Conservation (phyloP, 2,329 filamentous ascomycete species). For the Neofusicoccum umdonicola region DNA sequence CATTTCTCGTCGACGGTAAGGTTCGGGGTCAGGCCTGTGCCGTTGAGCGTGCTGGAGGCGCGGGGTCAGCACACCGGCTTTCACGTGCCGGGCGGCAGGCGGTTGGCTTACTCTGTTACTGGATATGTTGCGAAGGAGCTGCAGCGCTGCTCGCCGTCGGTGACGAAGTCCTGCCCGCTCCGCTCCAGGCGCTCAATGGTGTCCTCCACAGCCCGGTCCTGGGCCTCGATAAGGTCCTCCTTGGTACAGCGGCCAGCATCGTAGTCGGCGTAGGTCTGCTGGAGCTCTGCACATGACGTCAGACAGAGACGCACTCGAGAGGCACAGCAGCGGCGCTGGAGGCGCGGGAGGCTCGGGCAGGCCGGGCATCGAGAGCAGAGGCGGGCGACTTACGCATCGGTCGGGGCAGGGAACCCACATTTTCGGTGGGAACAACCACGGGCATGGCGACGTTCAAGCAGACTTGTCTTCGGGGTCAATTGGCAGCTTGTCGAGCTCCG, state of each 20-base stretch:
- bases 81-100: not conserved
- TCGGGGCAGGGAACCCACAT: slow-evolving; percentile 17
- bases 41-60: slow-evolving; percentile 12
- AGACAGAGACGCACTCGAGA: not conserved
- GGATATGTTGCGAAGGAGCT: slow-evolving; percentile 15
- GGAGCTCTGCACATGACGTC: slow-evolving; percentile 13
- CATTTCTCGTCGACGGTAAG: slow-evolving; percentile 14
- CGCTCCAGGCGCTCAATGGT: slow-evolving; percentile 15
- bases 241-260: slow-evolving; percentile 10
- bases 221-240: not conserved
- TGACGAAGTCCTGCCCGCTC: slow-evolving; percentile 7
- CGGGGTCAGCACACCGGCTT: not conserved
- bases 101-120: slow-evolving; percentile 12
- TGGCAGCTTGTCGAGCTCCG: not conserved
- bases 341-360: not conserved
- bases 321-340: not conserved
- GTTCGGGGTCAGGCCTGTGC: slow-evolving; percentile 6
- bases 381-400: slow-evolving; percentile 17
- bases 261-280: slow-evolving; percentile 16
- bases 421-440: slow-evolving; percentile 15
- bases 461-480: not conserved
- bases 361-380: not conserved
- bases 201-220: not conserved
- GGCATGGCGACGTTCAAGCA: not conserved
- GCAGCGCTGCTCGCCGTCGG: slow-evolving; percentile 15